These are phyloP conservation scores for Nicotiana obtusifolia DNA, from an alignment of 257 asterid species.

Conservation along the genomic window DNA sequence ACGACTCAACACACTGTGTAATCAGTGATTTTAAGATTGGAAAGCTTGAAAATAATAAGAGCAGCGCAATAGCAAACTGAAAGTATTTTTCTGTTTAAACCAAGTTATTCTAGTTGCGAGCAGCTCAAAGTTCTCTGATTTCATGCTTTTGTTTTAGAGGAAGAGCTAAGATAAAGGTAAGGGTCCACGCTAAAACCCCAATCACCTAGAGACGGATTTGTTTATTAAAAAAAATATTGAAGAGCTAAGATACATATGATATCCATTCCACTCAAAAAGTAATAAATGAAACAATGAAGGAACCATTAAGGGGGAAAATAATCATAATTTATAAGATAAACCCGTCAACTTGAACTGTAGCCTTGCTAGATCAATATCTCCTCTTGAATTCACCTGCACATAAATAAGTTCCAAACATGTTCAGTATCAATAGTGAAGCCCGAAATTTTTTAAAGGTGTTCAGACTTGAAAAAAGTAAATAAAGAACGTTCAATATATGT, in stretches of 20 bases:
- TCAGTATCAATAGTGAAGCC: background rate
- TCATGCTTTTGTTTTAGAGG: background rate
- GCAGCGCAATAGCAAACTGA: background rate
- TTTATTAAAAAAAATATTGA: no score
- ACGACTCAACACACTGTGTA: background rate
- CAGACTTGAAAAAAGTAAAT: no score
- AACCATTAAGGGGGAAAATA: background rate
- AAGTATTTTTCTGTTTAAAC: background rate
- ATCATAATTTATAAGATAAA: background rate
- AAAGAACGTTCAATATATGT: no score
- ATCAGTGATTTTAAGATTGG: background rate
- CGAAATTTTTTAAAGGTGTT: no score
- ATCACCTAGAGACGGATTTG: no score
- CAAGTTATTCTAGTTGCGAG: background rate
- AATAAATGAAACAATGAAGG: background rate
- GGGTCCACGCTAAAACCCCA: no score
- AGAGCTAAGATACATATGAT: background rate
- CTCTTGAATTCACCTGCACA: slow-evolving; percentile 10
- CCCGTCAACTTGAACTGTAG: slow-evolving; percentile 2
- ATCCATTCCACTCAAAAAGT: background rate
- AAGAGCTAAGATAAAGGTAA: background rate
- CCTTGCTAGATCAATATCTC: slow-evolving; percentile 10
- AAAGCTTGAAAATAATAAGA: background rate
- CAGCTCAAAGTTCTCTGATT: background rate
- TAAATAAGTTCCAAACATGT: background rate